These are phyloP conservation scores for Zea mays DNA, from an alignment of 176 grass and related monocot genomes.

Conservation along the genomic window DNA sequence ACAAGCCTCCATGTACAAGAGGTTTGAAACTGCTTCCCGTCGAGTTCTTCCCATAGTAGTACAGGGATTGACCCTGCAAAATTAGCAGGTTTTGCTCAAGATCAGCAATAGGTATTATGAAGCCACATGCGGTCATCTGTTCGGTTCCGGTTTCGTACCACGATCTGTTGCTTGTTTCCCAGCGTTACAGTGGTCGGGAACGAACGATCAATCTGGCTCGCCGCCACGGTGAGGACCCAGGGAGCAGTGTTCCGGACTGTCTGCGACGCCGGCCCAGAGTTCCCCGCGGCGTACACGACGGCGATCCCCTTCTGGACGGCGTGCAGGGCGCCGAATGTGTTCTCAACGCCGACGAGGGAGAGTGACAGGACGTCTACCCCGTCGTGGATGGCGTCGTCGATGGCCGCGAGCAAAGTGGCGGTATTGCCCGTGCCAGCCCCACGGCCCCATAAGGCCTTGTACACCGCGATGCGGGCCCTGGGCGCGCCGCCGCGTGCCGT, in stretches of 20 bases:
- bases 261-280: not conserved
- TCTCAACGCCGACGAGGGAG: not conserved
- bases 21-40: not conserved
- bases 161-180: slow-evolving; percentile 32
- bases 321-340: slow-evolving; percentile 25
- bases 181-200: slow-evolving; percentile 33
- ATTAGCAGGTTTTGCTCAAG: not conserved
- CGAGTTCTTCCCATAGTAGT: slow-evolving; percentile 8
- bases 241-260: not conserved
- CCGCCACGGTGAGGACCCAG: slow-evolving; percentile 39
- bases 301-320: slow-evolving; percentile 40
- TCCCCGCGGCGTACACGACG: not conserved
- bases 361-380: slow-evolving; percentile 34
- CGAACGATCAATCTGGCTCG: slow-evolving; percentile 36
- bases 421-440: not conserved
- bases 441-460: not conserved
- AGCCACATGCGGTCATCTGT: not conserved
- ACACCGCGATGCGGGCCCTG: slow-evolving; percentile 18
- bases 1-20: not conserved
- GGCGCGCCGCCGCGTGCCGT: slow-evolving; percentile 22
- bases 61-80: slow-evolving; percentile 44
- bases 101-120: not conserved
- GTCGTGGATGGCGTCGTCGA: slow-evolving; percentile 44
- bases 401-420: slow-evolving; percentile 30
- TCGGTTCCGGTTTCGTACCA: slow-evolving; percentile 3